Evolutionary conservation across 148 eudicot species (phyloP).

Genomic region (Silene uniflora): DNA sequence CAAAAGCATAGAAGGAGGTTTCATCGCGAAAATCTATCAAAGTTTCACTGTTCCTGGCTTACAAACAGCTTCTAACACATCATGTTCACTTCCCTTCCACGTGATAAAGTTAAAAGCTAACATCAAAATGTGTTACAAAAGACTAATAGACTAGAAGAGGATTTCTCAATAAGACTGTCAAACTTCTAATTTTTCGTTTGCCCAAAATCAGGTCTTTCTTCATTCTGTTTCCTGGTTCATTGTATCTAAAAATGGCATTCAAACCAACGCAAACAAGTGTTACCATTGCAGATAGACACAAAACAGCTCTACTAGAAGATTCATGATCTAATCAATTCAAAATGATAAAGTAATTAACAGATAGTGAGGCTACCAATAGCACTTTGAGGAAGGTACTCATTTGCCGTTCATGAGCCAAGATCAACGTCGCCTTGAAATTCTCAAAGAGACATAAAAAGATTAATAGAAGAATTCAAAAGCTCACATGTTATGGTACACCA

Average conservation of each 20-base stretch:
- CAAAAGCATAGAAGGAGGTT: background rate
- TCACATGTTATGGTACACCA: conserved; percentile 88
- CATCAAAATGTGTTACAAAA: background rate
- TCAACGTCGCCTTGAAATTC: conserved; percentile 1
- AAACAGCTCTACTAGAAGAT: background rate
- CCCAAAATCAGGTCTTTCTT: too few species aligned
- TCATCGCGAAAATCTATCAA: background rate
- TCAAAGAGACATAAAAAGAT: conserved; percentile 12
- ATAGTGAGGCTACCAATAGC: background rate
- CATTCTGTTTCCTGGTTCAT: too few species aligned
- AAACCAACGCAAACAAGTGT: background rate
- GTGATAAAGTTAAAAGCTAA: background rate
- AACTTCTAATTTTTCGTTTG: too few species aligned
- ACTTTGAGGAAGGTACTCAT: background rate
- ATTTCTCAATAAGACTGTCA: too few species aligned
- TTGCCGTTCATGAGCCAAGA: background rate
- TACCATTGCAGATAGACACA: background rate
- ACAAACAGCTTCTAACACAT: background rate
- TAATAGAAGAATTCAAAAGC: conserved; percentile 30
- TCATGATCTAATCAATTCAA: background rate
- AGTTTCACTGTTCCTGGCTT: background rate
- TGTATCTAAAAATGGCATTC: too few species aligned
- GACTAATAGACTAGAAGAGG: too few species aligned
- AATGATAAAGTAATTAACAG: background rate
- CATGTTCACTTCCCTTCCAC: background rate